Evolutionary conservation across 768 basidiomycete genomes (phyloP).

Genomic region (Tylopilus felleus): DNA sequence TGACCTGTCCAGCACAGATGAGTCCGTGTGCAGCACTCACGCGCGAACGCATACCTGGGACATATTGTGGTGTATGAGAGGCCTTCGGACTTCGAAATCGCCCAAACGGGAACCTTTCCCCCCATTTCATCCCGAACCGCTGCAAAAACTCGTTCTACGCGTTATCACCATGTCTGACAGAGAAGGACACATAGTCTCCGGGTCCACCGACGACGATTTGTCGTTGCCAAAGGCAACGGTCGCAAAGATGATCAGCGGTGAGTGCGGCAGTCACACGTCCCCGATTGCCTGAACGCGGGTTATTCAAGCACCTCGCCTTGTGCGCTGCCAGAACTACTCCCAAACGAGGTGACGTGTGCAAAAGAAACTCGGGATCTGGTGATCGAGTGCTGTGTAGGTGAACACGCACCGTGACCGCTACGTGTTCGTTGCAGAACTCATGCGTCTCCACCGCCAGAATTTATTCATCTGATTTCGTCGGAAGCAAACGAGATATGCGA

Average conservation of each 20-base stretch:
- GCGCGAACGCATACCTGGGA: slow-evolving; percentile 11
- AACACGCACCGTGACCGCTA: slow-evolving; percentile 37
- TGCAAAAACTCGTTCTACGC: neutral
- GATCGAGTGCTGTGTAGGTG: slow-evolving; percentile 99
- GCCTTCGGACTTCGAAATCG: slow-evolving; percentile 40
- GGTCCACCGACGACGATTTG: slow-evolving; percentile 83
- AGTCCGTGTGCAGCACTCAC: slow-evolving; percentile 1
- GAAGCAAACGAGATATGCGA: slow-evolving; percentile 99
- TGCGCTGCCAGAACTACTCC: slow-evolving; percentile 71
- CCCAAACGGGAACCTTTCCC: slow-evolving; percentile 6
- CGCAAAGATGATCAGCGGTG: slow-evolving; percentile 93
- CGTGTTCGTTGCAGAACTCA: slow-evolving; percentile 15
- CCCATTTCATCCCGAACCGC: neutral
- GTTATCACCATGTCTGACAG: slow-evolving; percentile 76
- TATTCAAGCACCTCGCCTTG: slow-evolving; percentile 1
- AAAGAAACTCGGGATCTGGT: slow-evolving; percentile 97
- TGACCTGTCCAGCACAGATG: slow-evolving; percentile 49
- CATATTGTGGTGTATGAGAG: slow-evolving; percentile 5
- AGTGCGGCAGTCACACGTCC: slow-evolving; percentile 11
- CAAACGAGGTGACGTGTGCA: slow-evolving; percentile 81
- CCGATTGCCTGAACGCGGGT: neutral
- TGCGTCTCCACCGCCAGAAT: slow-evolving; percentile 55
- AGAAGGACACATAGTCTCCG: slow-evolving; percentile 68
- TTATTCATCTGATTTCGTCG: slow-evolving; percentile 95
- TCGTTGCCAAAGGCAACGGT: slow-evolving; percentile 97